Evolutionary conservation across 371 early-diverging fungal species (phyloP), one percentile per base, ranked within the genome.

Genomic region (Mucor plumbeus): DNA sequence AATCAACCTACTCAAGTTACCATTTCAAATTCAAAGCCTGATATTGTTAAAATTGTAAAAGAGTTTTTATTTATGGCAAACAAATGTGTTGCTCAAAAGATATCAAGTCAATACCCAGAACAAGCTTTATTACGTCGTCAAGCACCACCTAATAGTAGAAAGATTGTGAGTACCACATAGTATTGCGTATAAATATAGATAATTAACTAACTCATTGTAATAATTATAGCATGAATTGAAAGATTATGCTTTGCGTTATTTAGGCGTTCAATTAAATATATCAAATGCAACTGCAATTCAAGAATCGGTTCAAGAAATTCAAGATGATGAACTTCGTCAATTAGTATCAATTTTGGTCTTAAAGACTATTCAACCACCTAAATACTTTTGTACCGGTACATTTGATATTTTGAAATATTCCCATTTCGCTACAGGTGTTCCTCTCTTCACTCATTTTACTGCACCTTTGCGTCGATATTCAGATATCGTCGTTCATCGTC

Each of bases 61-160:
- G 99, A 99, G 76, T 94, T 97, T 71, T 94, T 95, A 91, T 83
- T 97, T 34, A 79, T 98, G 38, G 98, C 98, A 10, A 98, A 99
- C 75, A 92, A 92, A 34, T 86, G 87, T 55, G 97, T 98, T 9
- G 97, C 98, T 10, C 85, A 89, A 71, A 91, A 90, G 76, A 94
- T 97, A 14, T 90, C 90, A 63, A 82, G 88, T 68, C 75, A 85
- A 63, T 92, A 91, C 79, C 95, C 95, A 1, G 95, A 95, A 50
- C 88, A 91, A 40, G 92, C 97, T 7, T 73, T 99, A 67, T 85
- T 99, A 36, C 90, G 96, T 48, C 82, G 89, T 7, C 95, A 95
- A 73, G 77, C 79, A 9, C 88, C 89, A 19, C 94, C 94, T 3
- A 66, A 82, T 44, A 75, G 79, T 26, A 81, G 86, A 69, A 83